These are phyloP conservation scores for Tetrahymena borealis DNA, from an alignment of 73 alveolate species.

Conservation along the genomic window DNA sequence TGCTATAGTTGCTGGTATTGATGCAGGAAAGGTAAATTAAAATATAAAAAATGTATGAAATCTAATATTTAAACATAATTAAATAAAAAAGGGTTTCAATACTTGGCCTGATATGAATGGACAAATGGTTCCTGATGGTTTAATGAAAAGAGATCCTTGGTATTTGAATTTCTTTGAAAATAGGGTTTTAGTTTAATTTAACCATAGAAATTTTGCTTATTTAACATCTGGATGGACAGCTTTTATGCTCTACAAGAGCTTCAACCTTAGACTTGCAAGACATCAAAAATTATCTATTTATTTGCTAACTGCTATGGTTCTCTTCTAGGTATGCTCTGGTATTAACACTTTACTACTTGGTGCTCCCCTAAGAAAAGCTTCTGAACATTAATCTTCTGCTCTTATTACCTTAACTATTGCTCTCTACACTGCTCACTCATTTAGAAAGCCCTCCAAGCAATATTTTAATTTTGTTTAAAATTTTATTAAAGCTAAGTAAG, in stretches of 20 bases:
- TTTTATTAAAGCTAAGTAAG: not conserved
- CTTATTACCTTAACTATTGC: conserved; percentile 19
- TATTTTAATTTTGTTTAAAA: conserved; percentile 12
- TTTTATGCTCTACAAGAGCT: conserved; percentile 3
- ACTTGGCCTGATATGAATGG: conserved; percentile 76
- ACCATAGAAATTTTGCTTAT: conserved; percentile 77
- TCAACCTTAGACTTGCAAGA: conserved; percentile 9
- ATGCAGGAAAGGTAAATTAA: conserved; percentile 62
- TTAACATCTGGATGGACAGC: conserved; percentile 38
- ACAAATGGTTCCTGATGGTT: conserved; percentile 44
- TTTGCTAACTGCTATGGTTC: conserved; percentile 2
- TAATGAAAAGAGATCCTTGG: conserved; percentile 52
- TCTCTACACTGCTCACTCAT: conserved; percentile 7
- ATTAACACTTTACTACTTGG: conserved; percentile 12
- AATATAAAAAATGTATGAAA: not conserved
- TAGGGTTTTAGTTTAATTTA: conserved; percentile 60
- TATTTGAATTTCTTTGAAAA: conserved; percentile 72
- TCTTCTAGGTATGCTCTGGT: conserved; percentile 27
- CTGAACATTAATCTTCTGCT: conserved; percentile 37
- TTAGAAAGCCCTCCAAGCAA: conserved; percentile 22
- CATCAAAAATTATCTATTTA: not conserved
- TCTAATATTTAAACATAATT: not conserved
- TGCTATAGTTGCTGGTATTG: conserved; percentile 75
- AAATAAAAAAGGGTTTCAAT: conserved; percentile 32
- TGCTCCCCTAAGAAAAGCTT: conserved; percentile 23